Conservation (phyloP, 768 basidiomycete genomes). For the Cyclocybe aegerita region DNA sequence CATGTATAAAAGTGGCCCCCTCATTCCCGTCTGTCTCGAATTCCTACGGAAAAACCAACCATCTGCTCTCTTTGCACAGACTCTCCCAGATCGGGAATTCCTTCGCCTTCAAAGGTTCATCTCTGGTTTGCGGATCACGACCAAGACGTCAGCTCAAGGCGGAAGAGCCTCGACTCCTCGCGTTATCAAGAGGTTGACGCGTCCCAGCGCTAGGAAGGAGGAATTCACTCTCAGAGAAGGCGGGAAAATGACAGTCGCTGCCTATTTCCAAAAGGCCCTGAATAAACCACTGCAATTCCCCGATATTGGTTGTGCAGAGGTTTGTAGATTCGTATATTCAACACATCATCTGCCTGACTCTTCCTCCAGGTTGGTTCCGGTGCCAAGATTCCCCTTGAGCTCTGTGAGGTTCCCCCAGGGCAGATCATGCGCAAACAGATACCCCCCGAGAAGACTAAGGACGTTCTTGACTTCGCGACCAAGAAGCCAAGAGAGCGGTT, state of each 20-base stretch:
- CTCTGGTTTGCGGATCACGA: constrained; percentile 29
- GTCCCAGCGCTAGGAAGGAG: constrained; percentile 49
- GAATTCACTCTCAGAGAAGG: constrained; percentile 62
- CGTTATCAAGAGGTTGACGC: constrained; percentile 60
- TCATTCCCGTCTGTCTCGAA: constrained; percentile 59
- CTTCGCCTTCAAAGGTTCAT: constrained; percentile 43
- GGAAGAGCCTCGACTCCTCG: constrained; percentile 40
- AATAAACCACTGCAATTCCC: constrained; percentile 60
- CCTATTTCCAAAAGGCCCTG: constrained; percentile 54
- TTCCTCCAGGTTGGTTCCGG: constrained; percentile 56
- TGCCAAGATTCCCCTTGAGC: constrained; percentile 66
- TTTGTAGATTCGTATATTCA: constrained; percentile 25
- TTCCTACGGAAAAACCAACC: constrained; percentile 38
- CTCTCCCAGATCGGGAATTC: constrained; percentile 56
- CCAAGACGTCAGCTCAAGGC: constrained; percentile 25
- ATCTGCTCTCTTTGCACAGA: constrained; percentile 30
- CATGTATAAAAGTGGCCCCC: constrained; percentile 68
- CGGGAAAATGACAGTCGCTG: constrained; percentile 51
- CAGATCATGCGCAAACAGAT: constrained; percentile 77
- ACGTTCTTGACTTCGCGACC: constrained; percentile 70
- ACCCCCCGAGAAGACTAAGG: constrained; percentile 66
- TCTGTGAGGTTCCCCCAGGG: constrained; percentile 61
- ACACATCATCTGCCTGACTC: background rate
- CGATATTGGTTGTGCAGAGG: constrained; percentile 68
- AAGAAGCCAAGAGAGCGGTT: constrained; percentile 64